These are phyloP conservation scores for Phytopythium montanum DNA, from an alignment of 352 stramenopile genomes.

Conservation along the genomic window DNA sequence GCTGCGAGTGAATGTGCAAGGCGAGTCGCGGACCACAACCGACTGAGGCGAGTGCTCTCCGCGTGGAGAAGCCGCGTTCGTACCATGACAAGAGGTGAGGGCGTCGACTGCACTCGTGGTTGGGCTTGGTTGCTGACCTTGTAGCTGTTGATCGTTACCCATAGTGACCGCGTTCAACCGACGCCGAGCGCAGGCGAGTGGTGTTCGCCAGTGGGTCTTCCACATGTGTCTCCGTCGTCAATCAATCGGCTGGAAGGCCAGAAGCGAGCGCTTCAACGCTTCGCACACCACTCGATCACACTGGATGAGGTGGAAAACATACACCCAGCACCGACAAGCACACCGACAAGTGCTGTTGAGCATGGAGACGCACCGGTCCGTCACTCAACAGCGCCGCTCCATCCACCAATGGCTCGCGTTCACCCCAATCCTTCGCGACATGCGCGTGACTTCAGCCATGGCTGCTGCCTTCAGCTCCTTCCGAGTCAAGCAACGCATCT, in stretches of 20 bases:
- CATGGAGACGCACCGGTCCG: slow-evolving; percentile 16
- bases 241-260: not conserved
- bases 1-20: not conserved
- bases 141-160: not conserved
- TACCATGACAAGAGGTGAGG: slow-evolving; percentile 13
- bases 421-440: slow-evolving; percentile 23
- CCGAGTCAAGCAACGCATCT: slow-evolving; percentile 19
- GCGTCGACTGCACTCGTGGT: not conserved
- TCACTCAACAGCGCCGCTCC: not conserved
- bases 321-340: slow-evolving; percentile 12
- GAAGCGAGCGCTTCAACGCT: slow-evolving; percentile 1
- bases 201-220: slow-evolving; percentile 10
- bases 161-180: slow-evolving; percentile 8
- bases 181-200: not conserved
- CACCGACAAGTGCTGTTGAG: slow-evolving; percentile 1
- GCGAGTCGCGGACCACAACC: not conserved
- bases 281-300: not conserved
- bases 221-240: slow-evolving; percentile 10
- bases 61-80: not conserved
- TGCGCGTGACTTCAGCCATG: slow-evolving; percentile 16
- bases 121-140: not conserved
- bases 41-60: not conserved
- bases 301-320: slow-evolving; percentile 16
- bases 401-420: slow-evolving; percentile 16
- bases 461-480: slow-evolving; percentile 12